Evolutionary conservation across 2,329 filamentous ascomycete genomes (phyloP).

Genomic region (Diaporthe destruens): DNA sequence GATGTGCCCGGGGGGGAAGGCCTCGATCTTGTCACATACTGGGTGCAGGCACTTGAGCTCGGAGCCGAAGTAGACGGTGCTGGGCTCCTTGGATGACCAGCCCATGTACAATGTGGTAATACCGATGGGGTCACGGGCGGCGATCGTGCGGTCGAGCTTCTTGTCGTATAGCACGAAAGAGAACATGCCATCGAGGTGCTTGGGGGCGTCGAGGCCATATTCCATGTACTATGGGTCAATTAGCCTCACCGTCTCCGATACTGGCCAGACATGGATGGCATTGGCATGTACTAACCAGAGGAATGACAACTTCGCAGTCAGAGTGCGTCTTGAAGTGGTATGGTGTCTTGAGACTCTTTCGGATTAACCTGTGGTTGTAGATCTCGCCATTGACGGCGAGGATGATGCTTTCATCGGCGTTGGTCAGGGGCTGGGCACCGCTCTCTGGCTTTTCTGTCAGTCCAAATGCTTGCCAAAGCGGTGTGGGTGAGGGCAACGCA

Average conservation of each 20-base stretch:
- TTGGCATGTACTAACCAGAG: slow-evolving; percentile 78
- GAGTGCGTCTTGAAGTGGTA: slow-evolving; percentile 99
- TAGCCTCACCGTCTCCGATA: slow-evolving; percentile 1
- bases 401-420: slow-evolving; percentile 87
- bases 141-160: slow-evolving; percentile 89
- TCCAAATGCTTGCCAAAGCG: slow-evolving; percentile 27
- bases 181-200: slow-evolving; percentile 98
- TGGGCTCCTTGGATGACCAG: slow-evolving; percentile 84
- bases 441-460: slow-evolving; percentile 72
- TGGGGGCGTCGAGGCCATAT: slow-evolving; percentile 91
- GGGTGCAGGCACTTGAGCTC: slow-evolving; percentile 94
- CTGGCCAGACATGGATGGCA: too few species aligned
- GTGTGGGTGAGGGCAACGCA: slow-evolving; percentile 59
- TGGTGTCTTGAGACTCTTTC: slow-evolving; percentile 84
- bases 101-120: slow-evolving; percentile 98
- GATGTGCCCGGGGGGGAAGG: slow-evolving; percentile 95
- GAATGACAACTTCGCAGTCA: slow-evolving; percentile 99
- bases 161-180: slow-evolving; percentile 99
- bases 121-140: slow-evolving; percentile 95
- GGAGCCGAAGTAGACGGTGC: slow-evolving; percentile 93
- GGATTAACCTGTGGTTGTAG: slow-evolving; percentile 97
- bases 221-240: slow-evolving; percentile 79
- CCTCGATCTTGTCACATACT: slow-evolving; percentile 94
- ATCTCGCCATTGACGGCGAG: slow-evolving; percentile 99
- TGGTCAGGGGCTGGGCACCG: slow-evolving; percentile 95